Evolutionary conservation across 768 basidiomycete genomes (phyloP).

Genomic region (Dendrothele bispora): DNA sequence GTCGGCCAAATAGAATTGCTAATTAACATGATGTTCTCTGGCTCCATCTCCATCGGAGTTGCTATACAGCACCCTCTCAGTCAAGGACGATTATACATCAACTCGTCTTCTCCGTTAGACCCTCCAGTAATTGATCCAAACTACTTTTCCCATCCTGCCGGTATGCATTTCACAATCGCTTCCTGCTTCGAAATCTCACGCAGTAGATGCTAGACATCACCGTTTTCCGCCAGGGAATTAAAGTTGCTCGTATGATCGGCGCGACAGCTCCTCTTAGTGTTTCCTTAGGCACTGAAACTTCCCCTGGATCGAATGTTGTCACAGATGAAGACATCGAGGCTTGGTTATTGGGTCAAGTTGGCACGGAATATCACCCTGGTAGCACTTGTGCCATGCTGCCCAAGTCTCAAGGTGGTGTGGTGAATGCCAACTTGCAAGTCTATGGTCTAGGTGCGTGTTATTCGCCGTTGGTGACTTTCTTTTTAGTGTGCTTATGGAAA

Average conservation of each 20-base stretch:
- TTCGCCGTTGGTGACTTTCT: background rate
- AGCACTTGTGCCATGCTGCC: conserved; percentile 62
- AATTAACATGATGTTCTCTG: conserved; percentile 26
- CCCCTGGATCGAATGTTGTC: conserved; percentile 48
- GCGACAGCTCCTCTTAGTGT: conserved; percentile 40
- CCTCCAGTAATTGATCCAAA: conserved; percentile 51
- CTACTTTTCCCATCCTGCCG: conserved; percentile 45
- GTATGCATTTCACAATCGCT: conserved; percentile 13
- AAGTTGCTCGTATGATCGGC: conserved; percentile 47
- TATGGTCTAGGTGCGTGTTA: conserved; percentile 42
- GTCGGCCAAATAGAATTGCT: conserved; percentile 6
- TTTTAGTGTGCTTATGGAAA: background rate
- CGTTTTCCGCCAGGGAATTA: conserved; percentile 44
- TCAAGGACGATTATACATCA: conserved; percentile 51
- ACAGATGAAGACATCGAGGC: conserved; percentile 58
- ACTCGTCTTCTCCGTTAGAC: conserved; percentile 46
- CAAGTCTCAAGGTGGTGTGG: conserved; percentile 53
- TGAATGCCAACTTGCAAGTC: conserved; percentile 53
- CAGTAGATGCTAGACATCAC: conserved; percentile 22
- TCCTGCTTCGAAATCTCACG: background rate
- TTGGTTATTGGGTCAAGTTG: conserved; percentile 43
- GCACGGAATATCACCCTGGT: conserved; percentile 63
- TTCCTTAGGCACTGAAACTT: conserved; percentile 24
- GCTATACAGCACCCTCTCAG: conserved; percentile 50
- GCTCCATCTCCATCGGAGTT: conserved; percentile 41